Evolutionary conservation across 139 green algal species (phyloP), one percentile per base, ranked within the genome.

Genomic region (Closterium sp.): DNA sequence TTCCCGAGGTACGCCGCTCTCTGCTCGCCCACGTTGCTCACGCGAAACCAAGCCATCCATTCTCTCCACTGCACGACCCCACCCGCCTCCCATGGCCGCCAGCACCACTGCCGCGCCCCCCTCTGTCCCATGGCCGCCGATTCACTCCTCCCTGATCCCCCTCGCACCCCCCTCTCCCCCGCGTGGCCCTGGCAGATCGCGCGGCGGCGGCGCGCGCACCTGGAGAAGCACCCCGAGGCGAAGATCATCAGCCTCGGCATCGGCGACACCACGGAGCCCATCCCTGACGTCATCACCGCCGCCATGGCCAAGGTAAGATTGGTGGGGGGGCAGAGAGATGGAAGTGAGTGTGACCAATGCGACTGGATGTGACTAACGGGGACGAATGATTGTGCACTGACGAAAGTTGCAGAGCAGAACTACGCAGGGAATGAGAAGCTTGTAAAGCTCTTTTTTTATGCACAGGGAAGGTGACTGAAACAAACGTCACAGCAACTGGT

Each of bases 181-280:
- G 55, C 55, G 1, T 76, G 55, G 2, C 55, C 55, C 55, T 3
- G 16, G 35, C 96, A 99, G 97, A 99, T 99, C 93, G 97, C 95
- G 4, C 95, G 96, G 81, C 95, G 97, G n/a, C 95, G 98, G 4
- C 95, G 92, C n/a, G 97, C 95, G 33, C 97, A 99, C 94, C 96
- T 98, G 95, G 97, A 98, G 35, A 93, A 95, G 90, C 93, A 98
- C 90, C 98, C 98, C n/a, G 97, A 99, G 93, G 98, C 97, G 33
- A 97, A 98, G 95, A 97, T 99, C 91, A 99, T 99, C 95, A 96
- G 91, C 88, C 95, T 99, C 66, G 98, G 98, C 83, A 99, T 99
- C 85, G 98, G 98, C 23, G 98, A 99, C 96, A 99, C 98, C 89
- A 99, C 98, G 1, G 98, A 99, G 95, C 98, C 98, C 36, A 98